Base-by-base conservation (phyloP, 768 basidiomycete genomes). In the Xerocomellus chrysenteron region DNA sequence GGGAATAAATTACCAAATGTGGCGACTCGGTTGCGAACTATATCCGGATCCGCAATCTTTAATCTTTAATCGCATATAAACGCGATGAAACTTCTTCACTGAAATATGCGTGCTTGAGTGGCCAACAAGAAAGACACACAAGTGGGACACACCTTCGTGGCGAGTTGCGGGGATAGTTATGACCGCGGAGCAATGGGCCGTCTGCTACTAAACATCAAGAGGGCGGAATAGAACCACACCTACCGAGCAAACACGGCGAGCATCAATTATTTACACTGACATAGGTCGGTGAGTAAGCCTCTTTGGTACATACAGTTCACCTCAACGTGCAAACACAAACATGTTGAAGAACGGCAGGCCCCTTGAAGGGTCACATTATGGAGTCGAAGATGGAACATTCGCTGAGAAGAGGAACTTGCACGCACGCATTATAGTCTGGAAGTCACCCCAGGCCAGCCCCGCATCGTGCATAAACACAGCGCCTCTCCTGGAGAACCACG, bases 401-500 rank as follows among this genome's bases (percentile, higher is more conserved):
- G 28, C 16, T 17, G 28, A 30, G 13, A 26, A 10, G 26, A 26
- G 17, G 24, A 4, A 3, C 6, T 47, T 19, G 10, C 5, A 21
- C n/a, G 10, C 13, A 46, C 30, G 17, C 8, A 8, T 19, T 16
- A n/a, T n/a, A n/a, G n/a, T n/a, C n/a, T n/a, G n/a, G n/a, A n/a
- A n/a, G n/a, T n/a, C n/a, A n/a, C n/a, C 12, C 32, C 32, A 32
- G 32, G 32, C 35, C 11, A 33, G 17, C 30, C 24, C 17, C 24
- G 30, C 13, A 55, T 32, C 11, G 33, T 16, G 26, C 50, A 41
- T 21, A 56, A 45, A 50, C 17, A 32, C 57, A 41, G 36, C 59
- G 51, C 52, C 59, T 61, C 28, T 62, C 4, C 59, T 40, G 50
- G 52, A 62, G 52, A 44, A 62, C 61, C 8, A 33, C 52, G 55